A percentile compares a stretch with the other conserved stretches of the same genome.
Conservation (phyloP, 495 filamentous ascomycete genomes). For the Aspergillus saccharolyticus region DNA sequence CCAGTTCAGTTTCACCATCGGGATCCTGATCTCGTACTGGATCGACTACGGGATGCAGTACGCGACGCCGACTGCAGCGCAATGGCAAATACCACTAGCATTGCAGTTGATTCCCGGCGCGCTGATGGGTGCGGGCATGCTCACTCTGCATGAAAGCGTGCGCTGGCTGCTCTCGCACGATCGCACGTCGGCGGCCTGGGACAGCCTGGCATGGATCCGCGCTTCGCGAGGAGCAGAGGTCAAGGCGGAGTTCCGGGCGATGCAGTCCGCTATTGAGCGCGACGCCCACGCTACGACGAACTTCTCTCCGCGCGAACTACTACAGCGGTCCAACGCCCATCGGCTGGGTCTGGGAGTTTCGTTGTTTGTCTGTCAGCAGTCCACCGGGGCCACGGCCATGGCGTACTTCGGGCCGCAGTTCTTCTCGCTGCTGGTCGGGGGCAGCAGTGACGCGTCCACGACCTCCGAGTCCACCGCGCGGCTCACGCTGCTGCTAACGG, state of each 20-base stretch:
- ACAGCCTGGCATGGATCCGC: constrained; percentile 48
- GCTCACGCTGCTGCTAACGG: constrained; percentile 38
- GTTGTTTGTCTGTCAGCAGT: constrained; percentile 45
- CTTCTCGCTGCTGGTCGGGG: constrained; percentile 50
- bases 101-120: constrained; percentile 48
- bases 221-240: constrained; percentile 31
- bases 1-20: constrained; percentile 50
- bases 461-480: not conserved
- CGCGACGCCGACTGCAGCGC: constrained; percentile 45
- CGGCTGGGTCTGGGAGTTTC: constrained; percentile 37
- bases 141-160: constrained; percentile 45
- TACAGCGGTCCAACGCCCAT: constrained; percentile 38
- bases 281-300: constrained; percentile 39
- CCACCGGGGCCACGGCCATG: constrained; percentile 50
- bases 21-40: constrained; percentile 50
- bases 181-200: constrained; percentile 37
- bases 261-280: constrained; percentile 39
- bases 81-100: constrained; percentile 53
- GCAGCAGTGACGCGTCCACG: constrained; percentile 16
- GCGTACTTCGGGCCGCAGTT: constrained; percentile 51
- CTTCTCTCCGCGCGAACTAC: constrained; percentile 38
- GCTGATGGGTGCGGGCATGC: constrained; percentile 47
- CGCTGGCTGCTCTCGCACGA: constrained; percentile 48
- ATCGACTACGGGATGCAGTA: constrained; percentile 53
- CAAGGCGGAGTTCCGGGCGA: constrained; percentile 42